Base-by-base conservation (phyloP, 2,329 filamentous ascomycete species). In the Lachnellula arida region DNA sequence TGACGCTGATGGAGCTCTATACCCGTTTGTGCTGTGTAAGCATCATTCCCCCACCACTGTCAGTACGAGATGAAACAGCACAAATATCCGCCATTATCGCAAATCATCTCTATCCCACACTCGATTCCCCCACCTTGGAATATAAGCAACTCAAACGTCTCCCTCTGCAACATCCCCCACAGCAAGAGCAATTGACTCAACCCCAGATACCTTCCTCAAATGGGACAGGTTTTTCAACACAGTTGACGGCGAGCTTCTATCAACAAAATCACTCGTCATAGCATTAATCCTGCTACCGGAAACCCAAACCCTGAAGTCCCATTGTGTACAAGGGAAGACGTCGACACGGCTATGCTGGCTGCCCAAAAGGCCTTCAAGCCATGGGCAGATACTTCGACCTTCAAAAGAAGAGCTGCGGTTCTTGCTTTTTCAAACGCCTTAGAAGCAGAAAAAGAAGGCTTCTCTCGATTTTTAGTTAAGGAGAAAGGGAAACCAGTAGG, bases 401-500 rank as follows among this genome's bases (percentile, higher is more conserved):
- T 70, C 2, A 73, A 79, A 61, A 73, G 78, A 25, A 68, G 71
- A 37, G 72, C 75, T 15, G 67, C 70, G 8, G 65, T 79, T 23
- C 22, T 51, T 2, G 49, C 42, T 12, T 62, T 57, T 28, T 44
- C 55, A 1, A 55, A 60, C 43, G 40, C 39, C 25, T 19, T 60
- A 2, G 51, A 51, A 19, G 53, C 34, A 11, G 25, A 79, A 43
- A 65, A 70, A 5, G 69, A 74, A 0, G 72, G 75, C 48, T 70
- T 81, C 46, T 65, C 72, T n/a, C 70, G 72, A 37, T 68, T 80
- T 7, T 67, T 80, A 32, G 72, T 72, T 62, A 71, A 68, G 55
- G 78, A 80, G 65, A 77, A 76, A 19, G 78, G 79, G n/a, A 81
- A 81, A 64, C 78, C 78, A 11, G 69, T 73, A 48, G 34, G 48